These are phyloP conservation scores for Salicornia ramosissima DNA, from an alignment of 148 eudicot species.

Conservation along the genomic window DNA sequence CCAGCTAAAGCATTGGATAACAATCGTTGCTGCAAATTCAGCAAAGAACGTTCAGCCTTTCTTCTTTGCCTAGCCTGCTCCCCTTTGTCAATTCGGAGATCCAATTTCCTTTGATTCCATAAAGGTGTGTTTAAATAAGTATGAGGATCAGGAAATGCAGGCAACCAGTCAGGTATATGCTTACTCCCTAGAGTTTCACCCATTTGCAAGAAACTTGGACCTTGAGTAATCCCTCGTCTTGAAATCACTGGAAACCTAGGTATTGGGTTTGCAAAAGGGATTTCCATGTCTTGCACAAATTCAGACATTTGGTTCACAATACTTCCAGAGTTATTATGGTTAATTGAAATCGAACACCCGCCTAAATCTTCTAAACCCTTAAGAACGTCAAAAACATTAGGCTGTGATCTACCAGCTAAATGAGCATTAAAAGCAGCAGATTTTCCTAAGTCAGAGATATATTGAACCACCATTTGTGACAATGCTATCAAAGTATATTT, in stretches of 20 bases:
- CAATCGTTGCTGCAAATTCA: slow-evolving; percentile 76
- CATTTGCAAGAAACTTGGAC: slow-evolving; percentile 59
- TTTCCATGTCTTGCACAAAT: slow-evolving; percentile 37
- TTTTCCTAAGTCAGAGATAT: slow-evolving; percentile 59
- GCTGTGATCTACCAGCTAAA: slow-evolving; percentile 72
- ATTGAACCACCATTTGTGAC: slow-evolving; percentile 53
- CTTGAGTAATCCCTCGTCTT: neutral
- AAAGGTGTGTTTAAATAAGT: slow-evolving; percentile 55
- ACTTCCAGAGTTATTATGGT: neutral
- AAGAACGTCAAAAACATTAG: slow-evolving; percentile 69
- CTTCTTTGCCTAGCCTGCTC: slow-evolving; percentile 81
- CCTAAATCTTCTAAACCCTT: slow-evolving; percentile 65
- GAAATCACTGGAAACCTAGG: slow-evolving; percentile 50
- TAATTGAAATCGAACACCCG: slow-evolving; percentile 44
- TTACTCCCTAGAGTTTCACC: slow-evolving; percentile 48
- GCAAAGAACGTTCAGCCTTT: slow-evolving; percentile 82
- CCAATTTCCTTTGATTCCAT: slow-evolving; percentile 66
- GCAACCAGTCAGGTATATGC: slow-evolving; percentile 79
- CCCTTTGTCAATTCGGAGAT: slow-evolving; percentile 64
- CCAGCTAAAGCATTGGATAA: slow-evolving; percentile 39
- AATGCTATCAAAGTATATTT: slow-evolving; percentile 65
- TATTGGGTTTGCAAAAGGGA: slow-evolving; percentile 70
- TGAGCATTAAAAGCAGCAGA: slow-evolving; percentile 55
- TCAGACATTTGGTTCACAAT: slow-evolving; percentile 47
- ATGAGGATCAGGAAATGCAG: slow-evolving; percentile 83